Evolutionary conservation across 345 rosid genomes (phyloP), one percentile per base, ranked within the genome.

Genomic region (Dimocarpus longan): DNA sequence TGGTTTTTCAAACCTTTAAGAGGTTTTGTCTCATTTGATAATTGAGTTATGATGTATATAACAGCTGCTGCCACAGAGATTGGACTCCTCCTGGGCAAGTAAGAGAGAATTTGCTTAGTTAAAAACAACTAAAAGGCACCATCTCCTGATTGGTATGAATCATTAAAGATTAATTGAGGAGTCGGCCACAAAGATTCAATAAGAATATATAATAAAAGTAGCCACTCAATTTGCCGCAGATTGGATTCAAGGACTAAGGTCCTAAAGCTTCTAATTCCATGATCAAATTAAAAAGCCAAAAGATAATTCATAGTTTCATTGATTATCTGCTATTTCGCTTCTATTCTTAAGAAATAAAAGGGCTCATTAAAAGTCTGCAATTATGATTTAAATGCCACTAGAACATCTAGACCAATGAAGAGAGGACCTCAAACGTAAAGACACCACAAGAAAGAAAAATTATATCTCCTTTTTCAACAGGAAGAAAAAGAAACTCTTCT

Each of bases 31-130:
- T 89, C 89, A 46, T 67, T 83, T 50, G 89, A 72, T 22, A 89
- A 82, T 71, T 78, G 83, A 68, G 90, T 87, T 69, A 89, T 89
- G 76, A 87, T 84, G 84, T 82, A 85, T 59, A 89, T 89, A 48
- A 87, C 84, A 44, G 88, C 92, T 5, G 90, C 92, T 22, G 92
- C 90, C 12, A 87, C 76, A 4, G 92, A 89, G 82, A 89, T 89
- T 10, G 90, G 92, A 80, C 92, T 89, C 83, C 92, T 84, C 85
- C 92, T 89, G 89, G 75, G 70, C 37, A 65, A 68, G 72, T 52
- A 81, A 65, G 15, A 42, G 6, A 56, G 16, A 60, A 52, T 66
- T 16, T 21, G 50, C 15, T 68, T 74, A 28, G 10, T 46, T 40
- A 63, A 64, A 60, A 68, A 10, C 37, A 32, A 32, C 2, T 32